Percentiles rank a stretch among this genome's conserved stretches.
Conservation (phyloP, 257 asterid genomes). For the Plectranthus barbatus region DNA sequence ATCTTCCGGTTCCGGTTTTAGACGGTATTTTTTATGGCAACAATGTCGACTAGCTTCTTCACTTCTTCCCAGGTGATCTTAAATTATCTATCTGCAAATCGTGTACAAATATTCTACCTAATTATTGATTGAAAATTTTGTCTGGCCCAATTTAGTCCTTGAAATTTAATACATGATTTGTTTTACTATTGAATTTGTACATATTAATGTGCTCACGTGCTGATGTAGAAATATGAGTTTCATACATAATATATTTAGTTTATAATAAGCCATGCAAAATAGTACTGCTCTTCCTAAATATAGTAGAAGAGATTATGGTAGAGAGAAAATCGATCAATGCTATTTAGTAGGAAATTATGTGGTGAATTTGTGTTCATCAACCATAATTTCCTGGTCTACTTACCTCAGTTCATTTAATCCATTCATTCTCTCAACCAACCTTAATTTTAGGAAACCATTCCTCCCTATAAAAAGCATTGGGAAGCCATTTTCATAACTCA, state of each 20-base stretch:
- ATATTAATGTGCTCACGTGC: no score
- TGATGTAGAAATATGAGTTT: no score
- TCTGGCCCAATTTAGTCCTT: no score
- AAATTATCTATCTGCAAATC: not conserved
- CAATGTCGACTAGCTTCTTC: conserved; percentile 13
- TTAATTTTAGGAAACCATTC: not conserved
- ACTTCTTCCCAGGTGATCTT: conserved; percentile 15
- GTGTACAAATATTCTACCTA: conserved; percentile 13
- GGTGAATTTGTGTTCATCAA: not conserved
- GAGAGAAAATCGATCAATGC: no score
- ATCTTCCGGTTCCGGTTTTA: not conserved
- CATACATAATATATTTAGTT: no score
- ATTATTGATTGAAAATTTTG: conserved; percentile 17
- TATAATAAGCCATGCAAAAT: no score
- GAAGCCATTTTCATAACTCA: not conserved
- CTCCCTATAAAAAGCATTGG: not conserved
- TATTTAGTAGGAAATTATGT: not conserved
- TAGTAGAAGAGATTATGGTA: no score
- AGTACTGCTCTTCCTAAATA: no score
- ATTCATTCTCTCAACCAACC: not conserved
- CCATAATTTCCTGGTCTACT: not conserved
- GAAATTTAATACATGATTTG: no score
- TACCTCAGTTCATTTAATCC: not conserved
- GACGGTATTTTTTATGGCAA: conserved; percentile 12
- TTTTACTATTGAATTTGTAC: no score